Conservation (phyloP, 495 filamentous ascomycete species). For the Penicillium mononematosum region DNA sequence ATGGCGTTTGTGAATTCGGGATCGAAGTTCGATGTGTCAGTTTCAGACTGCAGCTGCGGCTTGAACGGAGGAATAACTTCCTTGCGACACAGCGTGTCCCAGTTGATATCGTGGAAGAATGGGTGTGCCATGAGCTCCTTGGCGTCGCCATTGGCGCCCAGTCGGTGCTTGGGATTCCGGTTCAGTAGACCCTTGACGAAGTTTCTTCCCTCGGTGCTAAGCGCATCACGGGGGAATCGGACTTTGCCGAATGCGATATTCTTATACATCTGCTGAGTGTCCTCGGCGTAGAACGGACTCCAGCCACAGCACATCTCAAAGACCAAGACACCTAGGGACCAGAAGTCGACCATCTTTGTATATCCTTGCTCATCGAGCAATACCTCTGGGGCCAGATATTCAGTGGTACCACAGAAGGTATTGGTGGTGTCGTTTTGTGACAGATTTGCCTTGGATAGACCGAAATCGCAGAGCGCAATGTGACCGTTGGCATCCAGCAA, state of each 20-base stretch:
- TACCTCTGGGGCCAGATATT: conserved; percentile 95
- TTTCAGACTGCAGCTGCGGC: conserved; percentile 90
- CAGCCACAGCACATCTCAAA: conserved; percentile 99
- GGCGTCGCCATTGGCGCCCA: conserved; percentile 87
- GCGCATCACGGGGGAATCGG: conserved; percentile 88
- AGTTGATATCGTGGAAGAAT: conserved; percentile 94
- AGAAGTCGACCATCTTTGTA: conserved; percentile 99
- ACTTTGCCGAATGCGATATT: conserved; percentile 99
- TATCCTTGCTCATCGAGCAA: conserved; percentile 96
- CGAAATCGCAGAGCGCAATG: conserved; percentile 85
- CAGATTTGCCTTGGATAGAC: conserved; percentile 94
- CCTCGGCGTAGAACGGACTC: conserved; percentile 98
- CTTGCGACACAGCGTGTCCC: conserved; percentile 81
- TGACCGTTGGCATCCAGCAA: conserved; percentile 81
- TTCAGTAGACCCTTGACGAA: conserved; percentile 98
- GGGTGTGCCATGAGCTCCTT: conserved; percentile 92
- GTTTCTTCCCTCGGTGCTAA: conserved; percentile 90
- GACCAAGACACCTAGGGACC: conserved; percentile 95
- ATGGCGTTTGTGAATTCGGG: conserved; percentile 97
- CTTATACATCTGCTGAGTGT: conserved; percentile 99
- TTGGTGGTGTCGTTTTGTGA: conserved; percentile 96
- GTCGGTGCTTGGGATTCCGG: conserved; percentile 91
- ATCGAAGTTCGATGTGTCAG: conserved; percentile 96
- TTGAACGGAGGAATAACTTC: conserved; percentile 97
- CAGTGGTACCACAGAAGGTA: conserved; percentile 97